These are phyloP conservation scores for Fusarium caatingaense DNA, from an alignment of 2,329 filamentous ascomycete genomes.

Conservation along the genomic window DNA sequence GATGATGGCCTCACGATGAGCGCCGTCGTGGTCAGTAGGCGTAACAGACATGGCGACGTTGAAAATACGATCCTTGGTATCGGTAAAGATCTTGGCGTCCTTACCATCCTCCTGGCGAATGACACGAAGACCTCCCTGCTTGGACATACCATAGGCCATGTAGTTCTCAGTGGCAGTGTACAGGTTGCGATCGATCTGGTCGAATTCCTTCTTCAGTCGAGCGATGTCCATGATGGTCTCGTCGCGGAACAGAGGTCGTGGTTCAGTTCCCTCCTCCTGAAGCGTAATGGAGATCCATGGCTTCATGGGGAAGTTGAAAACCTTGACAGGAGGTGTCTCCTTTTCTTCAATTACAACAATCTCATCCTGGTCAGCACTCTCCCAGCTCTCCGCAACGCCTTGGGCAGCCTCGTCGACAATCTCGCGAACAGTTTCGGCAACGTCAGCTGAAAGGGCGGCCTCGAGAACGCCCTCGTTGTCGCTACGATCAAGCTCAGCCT, in stretches of 20 bases:
- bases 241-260: constrained; percentile 75
- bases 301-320: constrained; percentile 96
- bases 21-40: constrained; percentile 64
- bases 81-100: constrained; percentile 91
- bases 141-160: constrained; percentile 94
- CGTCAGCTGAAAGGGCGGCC: constrained; percentile 51
- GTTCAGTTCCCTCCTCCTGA: constrained; percentile 65
- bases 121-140: constrained; percentile 90
- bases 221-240: constrained; percentile 92
- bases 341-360: constrained; percentile 74
- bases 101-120: constrained; percentile 94
- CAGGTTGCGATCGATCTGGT: constrained; percentile 94
- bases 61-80: constrained; percentile 93
- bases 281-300: constrained; percentile 93
- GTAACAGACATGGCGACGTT: constrained; percentile 86
- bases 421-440: constrained; percentile 55
- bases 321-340: constrained; percentile 73
- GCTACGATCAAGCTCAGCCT: constrained; percentile 66
- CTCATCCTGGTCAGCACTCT: constrained; percentile 82
- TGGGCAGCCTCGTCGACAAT: constrained; percentile 62
- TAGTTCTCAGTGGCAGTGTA: constrained; percentile 90
- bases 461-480: constrained; percentile 66
- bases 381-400: constrained; percentile 87
- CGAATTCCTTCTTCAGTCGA: constrained; percentile 95
- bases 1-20: constrained; percentile 83